Evolutionary conservation across 306 rosid species (phyloP), one percentile per base, ranked within the genome.

Genomic region (Glycine latifolia): DNA sequence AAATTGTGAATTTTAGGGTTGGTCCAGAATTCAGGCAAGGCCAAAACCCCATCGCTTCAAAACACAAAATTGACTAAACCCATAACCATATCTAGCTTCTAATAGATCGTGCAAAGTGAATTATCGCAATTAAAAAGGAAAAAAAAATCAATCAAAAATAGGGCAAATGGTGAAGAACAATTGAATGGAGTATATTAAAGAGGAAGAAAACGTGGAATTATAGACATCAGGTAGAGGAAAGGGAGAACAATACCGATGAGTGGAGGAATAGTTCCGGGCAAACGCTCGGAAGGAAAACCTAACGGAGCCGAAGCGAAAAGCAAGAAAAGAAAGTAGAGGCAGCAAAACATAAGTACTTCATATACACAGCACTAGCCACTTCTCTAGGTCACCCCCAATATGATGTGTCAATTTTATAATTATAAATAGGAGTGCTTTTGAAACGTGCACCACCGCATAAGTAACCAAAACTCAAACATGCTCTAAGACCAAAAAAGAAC

Each of bases 221-320:
- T 10, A 44, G 65, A 82, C 43, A 73, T 8, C 10, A 1, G 10
- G 43, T 0, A 7, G 41, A 58, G 10, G 61, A 33, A 47, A 53
- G 4, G 52, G 49, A 12, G 47, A 80, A 79, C 5, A 17, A 70
- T 84, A 87, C 89, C 85, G 13, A 67, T 5, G 10, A 12, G n/a
- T 13, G 11, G 72, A 48, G 1, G 81, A 69, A 37, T 44, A 33
- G 44, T 2, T 14, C 39, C 31, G 10, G 12, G 11, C 8, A 39
- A 65, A 65, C 11, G 60, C 26, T 48, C n/a, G 20, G 85, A 66
- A 65, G 68, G 79, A 75, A 69, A 76, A 61, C 85, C 79, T 69
- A 69, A 56, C 3, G 5, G 46, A 66, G 74, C 11, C 8, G 52
- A 14, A 44, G 49, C 31, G 20, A 13, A 39, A 5, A 67, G 8